These are phyloP conservation scores for Trebouxia sp. DNA, from an alignment of 139 green algal genomes.

Conservation along the genomic window DNA sequence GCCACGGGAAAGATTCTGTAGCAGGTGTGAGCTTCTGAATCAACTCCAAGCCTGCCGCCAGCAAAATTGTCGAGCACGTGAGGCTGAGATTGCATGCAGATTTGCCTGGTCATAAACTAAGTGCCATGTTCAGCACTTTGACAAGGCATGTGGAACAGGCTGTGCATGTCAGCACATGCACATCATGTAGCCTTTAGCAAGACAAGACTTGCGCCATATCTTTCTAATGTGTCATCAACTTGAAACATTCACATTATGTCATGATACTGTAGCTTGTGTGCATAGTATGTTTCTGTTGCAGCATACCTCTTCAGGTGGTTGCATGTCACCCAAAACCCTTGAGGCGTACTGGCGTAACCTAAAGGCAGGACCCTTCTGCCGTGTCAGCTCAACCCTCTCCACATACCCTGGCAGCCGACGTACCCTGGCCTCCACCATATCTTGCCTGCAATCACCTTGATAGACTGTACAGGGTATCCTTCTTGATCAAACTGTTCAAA, in stretches of 20 bases:
- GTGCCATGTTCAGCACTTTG: neutral
- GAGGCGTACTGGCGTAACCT: constrained; percentile 10
- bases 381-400: constrained; percentile 16
- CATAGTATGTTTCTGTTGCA: neutral
- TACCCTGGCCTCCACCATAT: constrained; percentile 29
- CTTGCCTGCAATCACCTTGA: neutral
- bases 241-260: neutral
- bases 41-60: no score
- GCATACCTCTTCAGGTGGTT: neutral
- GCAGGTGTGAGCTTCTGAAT: no score
- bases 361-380: constrained; percentile 1
- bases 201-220: neutral
- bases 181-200: neutral
- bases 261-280: neutral
- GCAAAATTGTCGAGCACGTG: no score
- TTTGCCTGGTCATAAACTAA: no score
- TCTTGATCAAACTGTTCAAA: no score
- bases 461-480: no score
- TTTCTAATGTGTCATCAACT: neutral
- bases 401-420: constrained; percentile 26
- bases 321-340: constrained; percentile 17
- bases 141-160: neutral
- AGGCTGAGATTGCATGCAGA: no score
- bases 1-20: no score
- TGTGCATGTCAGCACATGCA: neutral